phyloP scores from a whole-genome alignment of 2,329 filamentous ascomycete species.

The Aphanoascus verrucosus region DNA sequence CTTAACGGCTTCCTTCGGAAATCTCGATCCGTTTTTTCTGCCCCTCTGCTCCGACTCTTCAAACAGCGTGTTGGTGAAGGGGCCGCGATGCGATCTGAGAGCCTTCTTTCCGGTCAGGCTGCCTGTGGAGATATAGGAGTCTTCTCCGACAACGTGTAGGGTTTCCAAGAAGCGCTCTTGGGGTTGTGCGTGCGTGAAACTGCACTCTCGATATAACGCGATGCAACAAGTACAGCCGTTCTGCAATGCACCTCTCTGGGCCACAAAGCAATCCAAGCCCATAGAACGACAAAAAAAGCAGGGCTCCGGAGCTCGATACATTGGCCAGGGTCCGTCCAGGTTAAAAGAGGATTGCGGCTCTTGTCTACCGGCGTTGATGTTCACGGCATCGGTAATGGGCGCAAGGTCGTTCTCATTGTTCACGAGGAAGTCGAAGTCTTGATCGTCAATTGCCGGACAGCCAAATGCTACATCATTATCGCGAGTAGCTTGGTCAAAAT shows the following conservation, averaged over 20 bases:
- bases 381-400: neutral
- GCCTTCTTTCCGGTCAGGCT: constrained; percentile 32
- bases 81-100: constrained; percentile 33
- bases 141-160: constrained; percentile 36
- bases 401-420: neutral
- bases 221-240: constrained; percentile 40
- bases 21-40: constrained; percentile 61
- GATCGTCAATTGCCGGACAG: constrained; percentile 26
- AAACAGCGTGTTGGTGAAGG: constrained; percentile 18
- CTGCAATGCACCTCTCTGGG: constrained; percentile 35
- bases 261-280: constrained; percentile 40
- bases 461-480: constrained; percentile 32
- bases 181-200: constrained; percentile 35
- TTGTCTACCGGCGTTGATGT: constrained; percentile 10
- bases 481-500: constrained; percentile 38
- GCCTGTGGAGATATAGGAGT: constrained; percentile 30
- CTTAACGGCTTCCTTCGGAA: constrained; percentile 69
- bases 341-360: constrained; percentile 9
- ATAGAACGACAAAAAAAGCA: constrained; percentile 39
- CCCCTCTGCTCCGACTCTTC: constrained; percentile 31
- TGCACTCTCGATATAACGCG: constrained; percentile 39
- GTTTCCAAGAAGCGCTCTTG: constrained; percentile 36
- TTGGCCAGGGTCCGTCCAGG: constrained; percentile 31
- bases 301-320: constrained; percentile 36
- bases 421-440: constrained; percentile 1